These are phyloP conservation scores for Claviceps pusilla DNA, from an alignment of 2,329 filamentous ascomycete genomes.

Conservation along the genomic window DNA sequence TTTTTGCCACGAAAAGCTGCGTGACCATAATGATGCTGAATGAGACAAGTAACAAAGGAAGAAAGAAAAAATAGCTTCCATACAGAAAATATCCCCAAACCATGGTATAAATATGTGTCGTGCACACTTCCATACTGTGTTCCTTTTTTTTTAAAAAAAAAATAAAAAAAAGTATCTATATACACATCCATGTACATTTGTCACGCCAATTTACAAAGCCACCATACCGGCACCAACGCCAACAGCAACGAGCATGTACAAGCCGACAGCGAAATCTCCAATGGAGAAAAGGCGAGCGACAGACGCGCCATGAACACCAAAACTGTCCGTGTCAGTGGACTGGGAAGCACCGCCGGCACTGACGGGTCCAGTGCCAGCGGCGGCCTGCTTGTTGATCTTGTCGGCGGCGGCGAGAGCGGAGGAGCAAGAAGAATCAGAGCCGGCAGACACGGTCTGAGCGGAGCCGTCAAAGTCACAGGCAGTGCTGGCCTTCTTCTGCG, in stretches of 20 bases:
- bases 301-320: slow-evolving; percentile 8
- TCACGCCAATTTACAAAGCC: slow-evolving; percentile 28
- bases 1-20: slow-evolving; percentile 10
- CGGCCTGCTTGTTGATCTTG: slow-evolving; percentile 27
- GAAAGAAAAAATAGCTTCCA: neutral
- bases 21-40: slow-evolving; percentile 16
- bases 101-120: neutral
- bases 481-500: slow-evolving; percentile 33
- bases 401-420: slow-evolving; percentile 48
- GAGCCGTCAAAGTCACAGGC: slow-evolving; percentile 60
- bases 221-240: slow-evolving; percentile 39
- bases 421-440: slow-evolving; percentile 38
- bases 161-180: neutral
- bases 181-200: neutral
- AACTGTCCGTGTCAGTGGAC: slow-evolving; percentile 2
- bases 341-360: slow-evolving; percentile 4
- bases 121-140: slow-evolving; percentile 8
- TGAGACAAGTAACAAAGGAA: slow-evolving; percentile 5
- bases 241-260: slow-evolving; percentile 38
- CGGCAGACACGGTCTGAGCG: slow-evolving; percentile 37
- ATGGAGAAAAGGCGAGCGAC: slow-evolving; percentile 27
- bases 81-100: slow-evolving; percentile 1
- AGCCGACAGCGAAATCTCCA: slow-evolving; percentile 32
- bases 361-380: slow-evolving; percentile 4
- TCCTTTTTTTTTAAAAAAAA: neutral